Percentiles rank a stretch among this genome's conserved stretches.
phyloP scores from a whole-genome alignment of 2,329 filamentous ascomycete genomes.

The Aspergillus persii region DNA sequence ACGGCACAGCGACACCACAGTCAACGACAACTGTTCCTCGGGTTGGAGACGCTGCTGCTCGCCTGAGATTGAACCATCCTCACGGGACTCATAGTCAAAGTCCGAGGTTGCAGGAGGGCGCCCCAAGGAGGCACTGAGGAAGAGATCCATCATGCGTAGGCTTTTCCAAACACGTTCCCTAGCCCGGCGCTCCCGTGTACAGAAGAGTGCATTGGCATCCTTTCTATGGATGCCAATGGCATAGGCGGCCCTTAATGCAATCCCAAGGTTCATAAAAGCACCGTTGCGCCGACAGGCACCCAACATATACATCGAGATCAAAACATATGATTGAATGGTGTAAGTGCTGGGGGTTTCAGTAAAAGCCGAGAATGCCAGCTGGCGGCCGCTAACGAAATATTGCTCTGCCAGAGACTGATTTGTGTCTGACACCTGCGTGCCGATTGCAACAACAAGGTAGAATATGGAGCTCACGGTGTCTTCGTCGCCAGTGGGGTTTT shows the following conservation, averaged over 20 bases:
- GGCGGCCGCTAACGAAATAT: conserved; percentile 48
- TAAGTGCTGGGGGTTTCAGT: conserved; percentile 50
- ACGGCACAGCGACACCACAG: conserved; percentile 45
- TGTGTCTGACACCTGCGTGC: conserved; percentile 42
- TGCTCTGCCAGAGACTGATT: conserved; percentile 45
- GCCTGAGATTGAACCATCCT: conserved; percentile 32
- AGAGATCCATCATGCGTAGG: conserved; percentile 51
- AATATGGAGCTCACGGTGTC: conserved; percentile 49
- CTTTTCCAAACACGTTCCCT: conserved; percentile 55
- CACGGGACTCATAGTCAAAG: conserved; percentile 43
- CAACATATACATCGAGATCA: conserved; percentile 54
- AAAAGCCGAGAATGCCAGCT: conserved; percentile 46
- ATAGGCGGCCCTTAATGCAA: conserved; percentile 53
- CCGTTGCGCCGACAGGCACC: conserved; percentile 53
- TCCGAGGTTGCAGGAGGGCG: conserved; percentile 55
- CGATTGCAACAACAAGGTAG: conserved; percentile 52
- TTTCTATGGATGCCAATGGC: conserved; percentile 53
- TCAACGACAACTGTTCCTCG: conserved; percentile 47
- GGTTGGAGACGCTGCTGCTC: conserved; percentile 19
- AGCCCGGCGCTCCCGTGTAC: conserved; percentile 38
- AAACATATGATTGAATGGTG: conserved; percentile 52
- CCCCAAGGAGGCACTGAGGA: conserved; percentile 51
- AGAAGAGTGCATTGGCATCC: conserved; percentile 53
- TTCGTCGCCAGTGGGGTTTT: conserved; percentile 34
- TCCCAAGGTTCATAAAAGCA: conserved; percentile 52